Base-by-base conservation (phyloP, 2,329 filamentous ascomycete species). In the Microascus cirrosus region DNA sequence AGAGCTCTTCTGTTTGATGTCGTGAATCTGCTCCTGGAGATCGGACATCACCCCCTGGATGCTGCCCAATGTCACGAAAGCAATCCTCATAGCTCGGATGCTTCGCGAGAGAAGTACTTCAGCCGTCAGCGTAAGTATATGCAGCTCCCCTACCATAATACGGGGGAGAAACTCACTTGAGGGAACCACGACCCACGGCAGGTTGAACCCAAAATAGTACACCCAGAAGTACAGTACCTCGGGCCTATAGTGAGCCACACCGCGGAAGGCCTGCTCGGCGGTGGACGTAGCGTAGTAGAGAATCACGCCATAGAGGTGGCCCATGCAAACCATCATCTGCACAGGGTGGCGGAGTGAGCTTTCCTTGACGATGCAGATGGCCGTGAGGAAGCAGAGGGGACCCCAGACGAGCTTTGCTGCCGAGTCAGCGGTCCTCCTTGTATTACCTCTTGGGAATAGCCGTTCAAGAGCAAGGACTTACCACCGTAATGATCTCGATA, bases 401-500 rank as follows among this genome's bases (percentile, higher is more conserved):
- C 82, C 84, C 80, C 80, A 84, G 50, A 75, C 65, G 42, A 81
- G 65, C 81, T 75, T 51, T 7, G 32, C 13, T n/a, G 20, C 10
- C 22, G 18, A 8, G 22, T 50, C 22, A 50, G 45, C 10, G 22
- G 12, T 18, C n/a, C 18, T 45, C n/a, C 36, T 32, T 52, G 25
- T 13, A 6, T 36, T 7, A 6, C 50, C 13, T 18, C 15, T 7
- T 28, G 20, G 20, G 45, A 3, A 11, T 11, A 11, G 42, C 20
- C 10, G 2, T 50, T 12, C 18, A 42, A 24, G n/a, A 20, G 8
- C 11, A 12, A 15, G 1, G 36, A 62, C 84, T 66, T 73, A 92
- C 87, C 50, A 84, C 84, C 1, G 91, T 95, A 61, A 95, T 83
- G 20, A 80, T 83, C 76, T 96, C 91, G 70, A 95, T 86, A 69